A percentile compares a stretch with the other conserved stretches of the same genome.
These are phyloP conservation scores for Nicotiana tomentosiformis DNA, from an alignment of 257 asterid genomes.

Conservation along the genomic window DNA sequence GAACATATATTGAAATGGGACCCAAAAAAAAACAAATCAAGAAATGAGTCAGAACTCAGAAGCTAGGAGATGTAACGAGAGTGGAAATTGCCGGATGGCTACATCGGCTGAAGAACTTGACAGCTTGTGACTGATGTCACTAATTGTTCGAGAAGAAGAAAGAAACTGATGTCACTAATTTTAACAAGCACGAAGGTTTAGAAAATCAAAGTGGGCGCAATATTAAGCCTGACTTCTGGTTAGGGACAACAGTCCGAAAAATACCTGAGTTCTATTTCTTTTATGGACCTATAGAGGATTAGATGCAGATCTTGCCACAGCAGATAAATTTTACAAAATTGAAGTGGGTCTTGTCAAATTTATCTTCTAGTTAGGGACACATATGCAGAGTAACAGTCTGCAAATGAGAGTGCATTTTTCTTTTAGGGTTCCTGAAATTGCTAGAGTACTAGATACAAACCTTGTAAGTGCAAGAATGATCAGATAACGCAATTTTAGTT, in stretches of 20 bases:
- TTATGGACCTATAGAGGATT: neutral
- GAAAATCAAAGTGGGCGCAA: neutral
- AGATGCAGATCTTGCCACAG: neutral
- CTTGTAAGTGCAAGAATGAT: neutral
- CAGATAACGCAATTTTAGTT: neutral
- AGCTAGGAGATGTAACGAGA: neutral
- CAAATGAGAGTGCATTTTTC: neutral
- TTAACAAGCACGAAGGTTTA: neutral
- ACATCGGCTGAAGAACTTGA: neutral
- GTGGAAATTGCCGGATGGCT: neutral
- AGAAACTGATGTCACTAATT: neutral
- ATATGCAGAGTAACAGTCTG: neutral
- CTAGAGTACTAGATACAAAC: neutral
- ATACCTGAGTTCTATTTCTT: neutral
- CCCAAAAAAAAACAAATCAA: neutral
- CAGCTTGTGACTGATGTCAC: neutral
- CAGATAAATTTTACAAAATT: neutral
- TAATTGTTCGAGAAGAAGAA: neutral
- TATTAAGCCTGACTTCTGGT: neutral
- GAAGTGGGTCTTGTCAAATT: neutral
- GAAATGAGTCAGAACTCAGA: neutral
- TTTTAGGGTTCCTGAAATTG: neutral
- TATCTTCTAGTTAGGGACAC: neutral
- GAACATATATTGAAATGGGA: no score
- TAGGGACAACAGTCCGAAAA: neutral